Conservation (phyloP, 768 basidiomycete genomes). For the Suillus paluster region DNA sequence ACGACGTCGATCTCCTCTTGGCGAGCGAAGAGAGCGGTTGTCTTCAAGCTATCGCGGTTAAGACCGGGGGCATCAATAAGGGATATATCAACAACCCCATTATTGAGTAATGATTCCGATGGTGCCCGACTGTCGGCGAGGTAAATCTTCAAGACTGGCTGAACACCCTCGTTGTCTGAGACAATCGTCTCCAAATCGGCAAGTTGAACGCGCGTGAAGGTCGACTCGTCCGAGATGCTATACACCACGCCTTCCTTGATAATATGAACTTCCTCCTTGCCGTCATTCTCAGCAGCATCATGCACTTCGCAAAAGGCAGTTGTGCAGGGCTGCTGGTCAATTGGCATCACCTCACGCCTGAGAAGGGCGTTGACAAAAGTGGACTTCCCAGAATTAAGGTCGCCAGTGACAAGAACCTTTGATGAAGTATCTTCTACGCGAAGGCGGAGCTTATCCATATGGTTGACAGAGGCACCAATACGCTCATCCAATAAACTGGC, state of each 20-base stretch:
- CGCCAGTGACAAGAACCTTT: slow-evolving; percentile 97
- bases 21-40: slow-evolving; percentile 92
- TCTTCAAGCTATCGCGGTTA: slow-evolving; percentile 93
- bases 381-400: slow-evolving; percentile 97
- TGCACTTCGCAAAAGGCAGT: slow-evolving; percentile 97
- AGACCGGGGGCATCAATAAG: slow-evolving; percentile 98
- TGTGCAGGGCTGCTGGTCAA: slow-evolving; percentile 98
- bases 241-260: slow-evolving; percentile 73
- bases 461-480: slow-evolving; percentile 70
- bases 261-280: slow-evolving; percentile 85
- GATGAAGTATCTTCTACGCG: slow-evolving; percentile 92
- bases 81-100: slow-evolving; percentile 95
- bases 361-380: slow-evolving; percentile 97
- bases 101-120: slow-evolving; percentile 86
- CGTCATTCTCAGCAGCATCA: slow-evolving; percentile 81
- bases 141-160: slow-evolving; percentile 82
- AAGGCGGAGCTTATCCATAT: slow-evolving; percentile 82
- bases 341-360: slow-evolving; percentile 89
- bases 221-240: slow-evolving; percentile 69
- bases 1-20: slow-evolving; percentile 99
- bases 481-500: slow-evolving; percentile 90
- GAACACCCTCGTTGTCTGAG: slow-evolving; percentile 58
- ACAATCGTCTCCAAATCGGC: slow-evolving; percentile 80
- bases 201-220: slow-evolving; percentile 72
- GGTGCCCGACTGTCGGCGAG: slow-evolving; percentile 80